Evolutionary conservation across 192 early-diverging fungal genomes (phyloP).

Genomic region (Coemansia sp.): DNA sequence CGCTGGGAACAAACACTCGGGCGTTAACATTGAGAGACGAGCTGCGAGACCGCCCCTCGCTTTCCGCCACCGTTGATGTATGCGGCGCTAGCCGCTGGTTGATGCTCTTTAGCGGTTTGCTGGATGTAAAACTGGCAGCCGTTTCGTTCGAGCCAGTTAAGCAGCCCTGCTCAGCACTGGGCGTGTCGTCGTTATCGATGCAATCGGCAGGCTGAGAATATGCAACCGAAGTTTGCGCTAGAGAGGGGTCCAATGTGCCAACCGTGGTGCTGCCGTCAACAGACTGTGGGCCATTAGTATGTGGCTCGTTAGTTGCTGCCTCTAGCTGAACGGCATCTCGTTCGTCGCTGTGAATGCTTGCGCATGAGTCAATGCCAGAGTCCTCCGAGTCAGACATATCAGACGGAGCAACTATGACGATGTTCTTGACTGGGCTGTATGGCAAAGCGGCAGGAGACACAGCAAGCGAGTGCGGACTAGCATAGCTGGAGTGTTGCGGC

Average conservation of each 20-base stretch:
- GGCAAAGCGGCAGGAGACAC: background rate
- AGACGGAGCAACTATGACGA: slow-evolving; percentile 13
- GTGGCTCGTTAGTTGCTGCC: background rate
- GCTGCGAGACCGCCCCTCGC: slow-evolving; percentile 21
- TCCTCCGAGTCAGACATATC: slow-evolving; percentile 40
- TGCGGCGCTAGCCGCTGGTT: background rate
- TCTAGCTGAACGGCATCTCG: background rate
- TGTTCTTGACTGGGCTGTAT: slow-evolving; percentile 24
- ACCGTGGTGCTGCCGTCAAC: background rate
- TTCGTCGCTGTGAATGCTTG: background rate
- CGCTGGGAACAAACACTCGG: slow-evolving; percentile 36
- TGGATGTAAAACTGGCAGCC: background rate
- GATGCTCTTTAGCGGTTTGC: background rate
- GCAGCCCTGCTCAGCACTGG: background rate
- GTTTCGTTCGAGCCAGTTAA: background rate
- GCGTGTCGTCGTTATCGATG: background rate
- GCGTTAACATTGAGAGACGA: slow-evolving; percentile 36
- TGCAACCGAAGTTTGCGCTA: background rate
- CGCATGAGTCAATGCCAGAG: slow-evolving; percentile 34
- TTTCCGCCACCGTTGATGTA: background rate
- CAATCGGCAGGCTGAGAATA: background rate
- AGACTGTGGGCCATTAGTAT: background rate
- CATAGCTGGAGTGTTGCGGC: slow-evolving; percentile 8
- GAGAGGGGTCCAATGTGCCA: background rate
- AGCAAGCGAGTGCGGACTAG: slow-evolving; percentile 10